Conservation (phyloP, 768 basidiomycete genomes). For the Kondoa subrosea region DNA sequence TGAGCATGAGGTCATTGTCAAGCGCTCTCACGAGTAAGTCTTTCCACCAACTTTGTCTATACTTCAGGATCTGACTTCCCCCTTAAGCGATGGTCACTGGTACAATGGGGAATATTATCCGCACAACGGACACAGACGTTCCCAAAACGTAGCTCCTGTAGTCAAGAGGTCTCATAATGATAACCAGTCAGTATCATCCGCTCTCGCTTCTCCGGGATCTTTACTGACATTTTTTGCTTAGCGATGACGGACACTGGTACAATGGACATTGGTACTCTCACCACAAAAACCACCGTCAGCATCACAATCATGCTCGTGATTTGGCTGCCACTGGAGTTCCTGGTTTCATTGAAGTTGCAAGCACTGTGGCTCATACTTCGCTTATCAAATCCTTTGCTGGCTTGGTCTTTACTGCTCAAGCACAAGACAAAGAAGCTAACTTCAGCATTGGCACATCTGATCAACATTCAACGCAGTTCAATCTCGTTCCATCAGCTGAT, state of each 20-base stretch:
- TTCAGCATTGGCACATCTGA: conserved; percentile 25
- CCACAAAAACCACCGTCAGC: conserved; percentile 14
- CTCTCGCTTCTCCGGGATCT: too few relatives aligned
- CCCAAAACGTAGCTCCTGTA: too few relatives aligned
- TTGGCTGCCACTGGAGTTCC: conserved; percentile 19
- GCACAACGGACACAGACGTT: too few relatives aligned
- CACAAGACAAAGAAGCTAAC: conserved; percentile 11
- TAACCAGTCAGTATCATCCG: too few relatives aligned
- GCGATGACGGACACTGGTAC: conserved; percentile 11
- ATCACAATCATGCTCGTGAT: conserved; percentile 9
- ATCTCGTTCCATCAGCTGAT: conserved; percentile 20
- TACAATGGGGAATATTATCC: too few relatives aligned
- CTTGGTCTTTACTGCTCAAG: conserved; percentile 18
- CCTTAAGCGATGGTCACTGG: too few relatives aligned
- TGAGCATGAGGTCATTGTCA: background rate
- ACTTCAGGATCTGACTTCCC: too few relatives aligned
- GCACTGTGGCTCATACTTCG: conserved; percentile 17
- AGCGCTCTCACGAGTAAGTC: background rate
- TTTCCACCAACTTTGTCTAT: background rate
- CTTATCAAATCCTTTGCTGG: conserved; percentile 23
- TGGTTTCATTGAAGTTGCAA: conserved; percentile 27
- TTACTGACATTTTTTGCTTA: too few relatives aligned
- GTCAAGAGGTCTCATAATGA: background rate
- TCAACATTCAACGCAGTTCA: conserved; percentile 24
- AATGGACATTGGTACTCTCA: background rate